These are phyloP conservation scores for Lipomyces kockii DNA, from an alignment of 805 yeast species.

Conservation along the genomic window DNA sequence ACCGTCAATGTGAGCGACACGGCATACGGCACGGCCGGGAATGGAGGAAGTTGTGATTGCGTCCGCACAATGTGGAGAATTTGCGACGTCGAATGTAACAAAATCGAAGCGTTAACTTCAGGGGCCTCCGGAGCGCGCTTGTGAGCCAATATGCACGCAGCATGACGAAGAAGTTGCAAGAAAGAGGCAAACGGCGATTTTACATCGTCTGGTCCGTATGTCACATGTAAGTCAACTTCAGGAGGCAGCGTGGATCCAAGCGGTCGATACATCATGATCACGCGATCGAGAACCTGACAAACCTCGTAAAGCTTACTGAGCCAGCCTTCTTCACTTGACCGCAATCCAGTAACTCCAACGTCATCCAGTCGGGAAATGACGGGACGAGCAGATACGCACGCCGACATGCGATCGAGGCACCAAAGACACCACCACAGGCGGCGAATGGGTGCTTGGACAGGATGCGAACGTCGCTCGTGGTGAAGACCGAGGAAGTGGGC, in stretches of 20 bases:
- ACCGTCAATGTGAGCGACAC: constrained; percentile 47
- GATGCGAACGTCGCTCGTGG: constrained; percentile 46
- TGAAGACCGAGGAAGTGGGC: constrained; percentile 50
- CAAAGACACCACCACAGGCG: constrained; percentile 50
- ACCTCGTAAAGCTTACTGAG: constrained; percentile 45
- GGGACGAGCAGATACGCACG: constrained; percentile 50
- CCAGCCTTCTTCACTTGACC: constrained; percentile 40
- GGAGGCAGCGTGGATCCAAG: constrained; percentile 37
- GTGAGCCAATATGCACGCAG: constrained; percentile 45
- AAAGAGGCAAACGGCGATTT: constrained; percentile 40
- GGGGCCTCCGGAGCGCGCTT: constrained; percentile 41
- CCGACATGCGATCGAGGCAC: constrained; percentile 49
- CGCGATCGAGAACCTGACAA: constrained; percentile 46
- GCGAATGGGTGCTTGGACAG: constrained; percentile 42
- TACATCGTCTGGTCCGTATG: constrained; percentile 40
- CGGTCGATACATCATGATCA: constrained; percentile 50
- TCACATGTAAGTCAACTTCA: constrained; percentile 38
- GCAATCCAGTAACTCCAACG: constrained; percentile 46
- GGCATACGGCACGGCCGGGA: constrained; percentile 46
- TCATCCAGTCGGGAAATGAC: constrained; percentile 49
- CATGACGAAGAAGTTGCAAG: constrained; percentile 42
- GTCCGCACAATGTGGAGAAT: constrained; percentile 41
- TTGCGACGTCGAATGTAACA: constrained; percentile 42
- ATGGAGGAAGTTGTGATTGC: constrained; percentile 41
- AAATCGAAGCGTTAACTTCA: constrained; percentile 28